Evolutionary conservation across 1,139 yeast species (phyloP).

Genomic region (Saccharomyces hybrid): DNA sequence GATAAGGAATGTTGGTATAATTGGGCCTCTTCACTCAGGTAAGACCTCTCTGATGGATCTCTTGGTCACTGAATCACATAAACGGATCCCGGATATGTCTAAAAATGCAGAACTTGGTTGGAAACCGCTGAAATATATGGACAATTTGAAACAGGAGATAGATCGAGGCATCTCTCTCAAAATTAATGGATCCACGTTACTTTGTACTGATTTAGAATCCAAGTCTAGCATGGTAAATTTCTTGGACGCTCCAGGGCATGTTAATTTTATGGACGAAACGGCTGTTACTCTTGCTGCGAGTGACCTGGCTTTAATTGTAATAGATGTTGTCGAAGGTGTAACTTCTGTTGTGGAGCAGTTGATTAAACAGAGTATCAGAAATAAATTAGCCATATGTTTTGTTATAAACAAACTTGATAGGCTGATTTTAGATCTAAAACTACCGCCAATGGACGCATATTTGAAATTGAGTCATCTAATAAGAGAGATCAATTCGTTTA

Average conservation of each 20-base stretch:
- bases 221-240: conserved; percentile 56
- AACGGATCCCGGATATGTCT: conserved; percentile 31
- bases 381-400: conserved; percentile 45
- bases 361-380: conserved; percentile 16
- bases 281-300: conserved; percentile 49
- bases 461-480: conserved; percentile 55
- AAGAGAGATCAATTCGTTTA: conserved; percentile 52
- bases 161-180: conserved; percentile 67
- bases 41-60: conserved; percentile 75
- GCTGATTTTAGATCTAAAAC: conserved; percentile 61
- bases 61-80: conserved; percentile 59
- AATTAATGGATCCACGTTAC: conserved; percentile 52
- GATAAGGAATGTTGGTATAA: conserved; percentile 67
- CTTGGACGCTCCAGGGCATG: conserved; percentile 89
- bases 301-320: conserved; percentile 61
- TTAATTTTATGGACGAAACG: conserved; percentile 71
- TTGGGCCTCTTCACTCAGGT: conserved; percentile 84
- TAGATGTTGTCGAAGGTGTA: conserved; percentile 84
- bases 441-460: conserved; percentile 70
- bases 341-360: conserved; percentile 32
- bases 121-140: conserved; percentile 44
- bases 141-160: conserved; percentile 60
- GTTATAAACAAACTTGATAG: conserved; percentile 82
- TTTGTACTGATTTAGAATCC: conserved; percentile 49
- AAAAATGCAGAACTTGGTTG: conserved; percentile 30